These are phyloP conservation scores for Zymoseptoria passerinii DNA, from an alignment of 2,329 filamentous ascomycete species.

Conservation along the genomic window DNA sequence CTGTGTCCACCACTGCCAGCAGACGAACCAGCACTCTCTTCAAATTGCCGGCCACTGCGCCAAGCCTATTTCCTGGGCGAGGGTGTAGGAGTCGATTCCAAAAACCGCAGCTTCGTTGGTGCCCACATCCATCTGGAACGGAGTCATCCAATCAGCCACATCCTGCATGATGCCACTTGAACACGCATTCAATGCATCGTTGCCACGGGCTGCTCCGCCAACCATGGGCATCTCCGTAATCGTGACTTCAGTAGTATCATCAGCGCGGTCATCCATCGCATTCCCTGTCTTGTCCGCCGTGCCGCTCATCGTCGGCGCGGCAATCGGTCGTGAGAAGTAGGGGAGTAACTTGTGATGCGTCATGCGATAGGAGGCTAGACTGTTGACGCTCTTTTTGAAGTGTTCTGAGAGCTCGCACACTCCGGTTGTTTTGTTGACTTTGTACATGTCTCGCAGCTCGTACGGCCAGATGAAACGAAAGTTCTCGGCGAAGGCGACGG, in stretches of 20 bases:
- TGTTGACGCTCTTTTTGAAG: conserved; percentile 11
- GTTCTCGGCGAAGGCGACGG: conserved; percentile 14
- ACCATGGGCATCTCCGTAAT: not conserved
- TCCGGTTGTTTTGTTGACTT: conserved; percentile 12
- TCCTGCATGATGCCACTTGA: conserved; percentile 1
- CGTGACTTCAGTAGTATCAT: conserved; percentile 7
- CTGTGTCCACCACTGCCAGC: too few relatives aligned
- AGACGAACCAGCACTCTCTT: not conserved
- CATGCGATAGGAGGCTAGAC: conserved; percentile 9
- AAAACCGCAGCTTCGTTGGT: conserved; percentile 5
- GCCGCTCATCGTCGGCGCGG: conserved; percentile 5
- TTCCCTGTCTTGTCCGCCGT: not conserved
- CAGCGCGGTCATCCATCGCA: conserved; percentile 1
- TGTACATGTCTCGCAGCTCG: conserved; percentile 14
- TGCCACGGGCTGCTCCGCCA: not conserved
- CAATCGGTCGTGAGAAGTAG: conserved; percentile 11
- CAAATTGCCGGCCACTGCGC: not conserved
- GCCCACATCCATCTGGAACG: conserved; percentile 6
- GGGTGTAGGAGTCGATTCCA: conserved; percentile 5
- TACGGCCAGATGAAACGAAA: conserved; percentile 17
- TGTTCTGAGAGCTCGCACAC: conserved; percentile 12
- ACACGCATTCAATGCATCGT: not conserved
- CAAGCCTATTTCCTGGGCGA: conserved; percentile 5
- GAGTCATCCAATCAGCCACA: conserved; percentile 12
- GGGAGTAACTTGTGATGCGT: conserved; percentile 11